phyloP scores from a whole-genome alignment of 2,329 filamentous ascomycete species.

The Colletotrichum liriopes region DNA sequence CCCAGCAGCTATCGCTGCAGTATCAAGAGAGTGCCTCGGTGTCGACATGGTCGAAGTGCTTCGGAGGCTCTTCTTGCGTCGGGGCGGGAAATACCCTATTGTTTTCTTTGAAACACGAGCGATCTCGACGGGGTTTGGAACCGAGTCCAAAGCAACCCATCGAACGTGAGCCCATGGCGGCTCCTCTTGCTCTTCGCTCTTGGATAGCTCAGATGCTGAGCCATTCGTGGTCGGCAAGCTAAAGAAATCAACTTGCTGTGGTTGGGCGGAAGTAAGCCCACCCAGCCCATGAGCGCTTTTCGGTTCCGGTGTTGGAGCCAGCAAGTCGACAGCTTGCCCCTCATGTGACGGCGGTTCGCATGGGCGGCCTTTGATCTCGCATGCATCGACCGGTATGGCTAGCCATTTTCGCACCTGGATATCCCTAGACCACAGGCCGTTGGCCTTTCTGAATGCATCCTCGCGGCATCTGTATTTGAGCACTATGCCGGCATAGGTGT shows the following conservation, averaged over 20 bases:
- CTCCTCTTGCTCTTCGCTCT: constrained; percentile 68
- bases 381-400: constrained; percentile 90
- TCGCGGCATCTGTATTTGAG: constrained; percentile 91
- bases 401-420: constrained; percentile 88
- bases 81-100: constrained; percentile 92
- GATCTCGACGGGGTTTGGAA: constrained; percentile 82
- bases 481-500: constrained; percentile 92
- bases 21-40: constrained; percentile 76
- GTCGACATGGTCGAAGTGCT: constrained; percentile 78
- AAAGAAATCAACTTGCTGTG: constrained; percentile 49
- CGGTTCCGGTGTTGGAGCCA: constrained; percentile 64
- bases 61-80: constrained; percentile 85
- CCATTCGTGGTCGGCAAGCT: constrained; percentile 32
- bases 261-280: constrained; percentile 44
- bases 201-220: constrained; percentile 14
- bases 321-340: constrained; percentile 63
- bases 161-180: constrained; percentile 87
- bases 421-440: constrained; percentile 95
- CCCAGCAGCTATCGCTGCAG: constrained; percentile 14
- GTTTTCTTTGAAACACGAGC: constrained; percentile 85
- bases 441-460: constrained; percentile 86
- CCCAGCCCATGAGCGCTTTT: constrained; percentile 44
- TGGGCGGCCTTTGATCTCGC: constrained; percentile 83
- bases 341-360: constrained; percentile 68
- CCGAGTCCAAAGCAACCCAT: constrained; percentile 86